These are phyloP conservation scores for Starmerella ratchasimensis DNA, from an alignment of 805 yeast genomes.

Conservation along the genomic window DNA sequence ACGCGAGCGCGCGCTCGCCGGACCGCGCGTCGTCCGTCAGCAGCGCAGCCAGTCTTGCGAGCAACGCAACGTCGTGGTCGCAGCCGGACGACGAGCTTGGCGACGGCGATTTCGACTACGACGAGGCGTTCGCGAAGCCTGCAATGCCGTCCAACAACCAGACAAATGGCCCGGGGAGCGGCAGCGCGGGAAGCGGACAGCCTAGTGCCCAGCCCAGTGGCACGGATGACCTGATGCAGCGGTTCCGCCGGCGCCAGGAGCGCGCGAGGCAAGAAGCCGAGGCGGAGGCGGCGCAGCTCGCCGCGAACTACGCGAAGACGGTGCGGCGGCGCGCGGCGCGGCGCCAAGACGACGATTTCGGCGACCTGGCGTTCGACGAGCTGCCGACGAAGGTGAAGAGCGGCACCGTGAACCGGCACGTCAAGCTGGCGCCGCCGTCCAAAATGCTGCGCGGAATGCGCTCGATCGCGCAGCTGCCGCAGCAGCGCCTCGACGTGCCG, in stretches of 20 bases:
- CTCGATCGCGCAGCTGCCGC: slow-evolving; percentile 19
- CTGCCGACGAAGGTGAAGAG: slow-evolving; percentile 12
- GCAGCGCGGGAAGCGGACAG: too few relatives aligned
- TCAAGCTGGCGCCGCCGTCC: slow-evolving; percentile 15
- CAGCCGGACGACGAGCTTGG: slow-evolving; percentile 17
- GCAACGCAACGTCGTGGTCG: slow-evolving; percentile 17
- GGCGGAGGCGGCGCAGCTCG: slow-evolving; percentile 6
- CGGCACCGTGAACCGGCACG: slow-evolving; percentile 18
- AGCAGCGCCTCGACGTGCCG: slow-evolving; percentile 8
- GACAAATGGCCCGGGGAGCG: too few relatives aligned
- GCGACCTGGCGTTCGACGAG: slow-evolving; percentile 18
- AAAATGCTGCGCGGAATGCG: slow-evolving; percentile 17
- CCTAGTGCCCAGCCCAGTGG: too few relatives aligned
- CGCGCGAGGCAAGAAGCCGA: slow-evolving; percentile 14
- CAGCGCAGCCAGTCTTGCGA: slow-evolving; percentile 12
- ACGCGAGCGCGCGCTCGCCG: slow-evolving; percentile 16
- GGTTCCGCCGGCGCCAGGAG: slow-evolving; percentile 14
- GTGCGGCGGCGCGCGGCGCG: not conserved
- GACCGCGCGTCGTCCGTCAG: slow-evolving; percentile 17
- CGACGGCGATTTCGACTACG: slow-evolving; percentile 9
- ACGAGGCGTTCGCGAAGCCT: not conserved
- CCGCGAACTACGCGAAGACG: slow-evolving; percentile 7
- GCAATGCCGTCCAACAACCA: too few relatives aligned
- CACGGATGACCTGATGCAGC: slow-evolving; percentile 8
- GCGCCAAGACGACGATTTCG: slow-evolving; percentile 12